A percentile compares a stretch with the other conserved stretches of the same genome.
Evolutionary conservation across 2,329 filamentous ascomycete genomes (phyloP).

Genomic region (Zasmidium citrigriseum): DNA sequence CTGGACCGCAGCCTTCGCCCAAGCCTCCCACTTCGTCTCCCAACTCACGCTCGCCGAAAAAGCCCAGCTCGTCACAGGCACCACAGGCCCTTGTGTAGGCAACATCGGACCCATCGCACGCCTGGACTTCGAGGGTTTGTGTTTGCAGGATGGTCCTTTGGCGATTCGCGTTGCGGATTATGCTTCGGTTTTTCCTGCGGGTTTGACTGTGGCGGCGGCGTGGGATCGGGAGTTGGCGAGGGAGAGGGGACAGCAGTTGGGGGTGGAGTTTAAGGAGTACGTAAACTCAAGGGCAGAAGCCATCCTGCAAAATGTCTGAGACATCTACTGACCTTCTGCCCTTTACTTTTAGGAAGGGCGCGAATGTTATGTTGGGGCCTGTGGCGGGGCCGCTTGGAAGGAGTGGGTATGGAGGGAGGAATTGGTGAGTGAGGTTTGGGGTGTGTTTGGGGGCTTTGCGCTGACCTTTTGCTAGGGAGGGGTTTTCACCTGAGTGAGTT

Average conservation of each 20-base stretch:
- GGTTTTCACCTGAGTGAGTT: conserved; percentile 85
- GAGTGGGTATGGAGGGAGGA: conserved; percentile 80
- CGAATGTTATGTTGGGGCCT: conserved; percentile 79
- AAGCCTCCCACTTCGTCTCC: conserved; percentile 33
- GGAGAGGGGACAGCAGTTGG: conserved; percentile 73
- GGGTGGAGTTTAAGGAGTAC: conserved; percentile 67
- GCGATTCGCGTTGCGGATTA: conserved; percentile 82
- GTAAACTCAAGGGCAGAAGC: too few species aligned
- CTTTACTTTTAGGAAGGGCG: too few species aligned
- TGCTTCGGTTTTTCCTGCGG: conserved; percentile 81
- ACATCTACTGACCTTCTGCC: too few species aligned
- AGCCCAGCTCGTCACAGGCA: conserved; percentile 32
- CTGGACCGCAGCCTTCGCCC: conserved; percentile 34
- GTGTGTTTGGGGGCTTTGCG: too few species aligned
- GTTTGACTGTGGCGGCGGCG: conserved; percentile 83
- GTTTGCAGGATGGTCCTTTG: conserved; percentile 82
- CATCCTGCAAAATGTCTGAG: too few species aligned
- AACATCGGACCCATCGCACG: conserved; percentile 46
- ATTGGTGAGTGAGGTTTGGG: too few species aligned
- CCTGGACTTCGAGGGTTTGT: conserved; percentile 74
- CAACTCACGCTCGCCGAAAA: conserved; percentile 37
- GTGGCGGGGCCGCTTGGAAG: conserved; percentile 80
- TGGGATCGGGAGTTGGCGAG: conserved; percentile 87
- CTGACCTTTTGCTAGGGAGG: too few species aligned
- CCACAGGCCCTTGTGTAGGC: conserved; percentile 38